These are phyloP conservation scores for Boletus fagicola DNA, from an alignment of 768 basidiomycete genomes.

Conservation along the genomic window DNA sequence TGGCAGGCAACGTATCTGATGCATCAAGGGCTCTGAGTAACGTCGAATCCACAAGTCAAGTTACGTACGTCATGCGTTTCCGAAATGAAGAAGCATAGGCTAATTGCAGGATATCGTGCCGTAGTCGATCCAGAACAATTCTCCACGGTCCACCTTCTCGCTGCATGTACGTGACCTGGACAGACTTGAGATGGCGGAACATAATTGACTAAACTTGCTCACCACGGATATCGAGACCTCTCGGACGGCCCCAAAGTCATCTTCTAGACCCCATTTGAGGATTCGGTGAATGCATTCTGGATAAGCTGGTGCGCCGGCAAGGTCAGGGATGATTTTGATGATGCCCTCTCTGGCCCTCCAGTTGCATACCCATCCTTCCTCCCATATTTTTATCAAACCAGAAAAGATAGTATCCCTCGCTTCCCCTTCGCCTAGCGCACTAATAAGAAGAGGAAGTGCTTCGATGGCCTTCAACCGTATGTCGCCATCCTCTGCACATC, in stretches of 20 bases:
- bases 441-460: slow-evolving; percentile 55
- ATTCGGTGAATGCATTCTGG: slow-evolving; percentile 52
- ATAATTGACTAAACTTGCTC: slow-evolving; percentile 32
- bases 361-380: slow-evolving; percentile 53
- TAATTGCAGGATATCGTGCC: slow-evolving; percentile 41
- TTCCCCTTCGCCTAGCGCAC: slow-evolving; percentile 46
- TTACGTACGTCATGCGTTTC: slow-evolving; percentile 68
- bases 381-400: slow-evolving; percentile 54
- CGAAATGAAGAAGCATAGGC: slow-evolving; percentile 51
- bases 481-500: slow-evolving; percentile 57
- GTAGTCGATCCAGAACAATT: slow-evolving; percentile 38
- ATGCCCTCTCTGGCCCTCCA: slow-evolving; percentile 85
- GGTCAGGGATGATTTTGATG: slow-evolving; percentile 51
- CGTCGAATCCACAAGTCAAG: slow-evolving; percentile 7
- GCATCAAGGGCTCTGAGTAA: slow-evolving; percentile 13
- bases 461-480: slow-evolving; percentile 72
- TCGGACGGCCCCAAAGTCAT: slow-evolving; percentile 81
- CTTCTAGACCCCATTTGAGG: slow-evolving; percentile 62
- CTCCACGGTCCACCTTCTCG: slow-evolving; percentile 37
- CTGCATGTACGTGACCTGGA: slow-evolving; percentile 51
- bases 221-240: slow-evolving; percentile 69
- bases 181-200: slow-evolving; percentile 12
- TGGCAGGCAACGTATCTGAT: slow-evolving; percentile 73
- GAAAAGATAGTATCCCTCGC: slow-evolving; percentile 46
- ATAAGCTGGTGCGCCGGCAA: slow-evolving; percentile 45